Base-by-base conservation (phyloP, 345 rosid genomes). In the Populus simonii region DNA sequence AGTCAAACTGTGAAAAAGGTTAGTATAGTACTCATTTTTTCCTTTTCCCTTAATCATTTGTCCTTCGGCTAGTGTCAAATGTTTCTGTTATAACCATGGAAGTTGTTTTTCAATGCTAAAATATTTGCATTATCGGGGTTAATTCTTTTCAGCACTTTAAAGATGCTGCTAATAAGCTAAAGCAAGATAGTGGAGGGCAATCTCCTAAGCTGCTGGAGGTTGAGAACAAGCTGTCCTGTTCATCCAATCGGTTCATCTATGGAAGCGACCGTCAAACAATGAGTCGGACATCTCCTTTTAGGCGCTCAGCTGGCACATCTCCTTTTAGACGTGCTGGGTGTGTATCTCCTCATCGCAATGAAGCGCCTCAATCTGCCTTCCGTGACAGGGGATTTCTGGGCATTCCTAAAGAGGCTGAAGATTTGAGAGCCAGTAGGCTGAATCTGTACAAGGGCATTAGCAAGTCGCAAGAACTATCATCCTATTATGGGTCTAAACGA, bases 391-490 rank as follows among this genome's bases (percentile, higher is more conserved):
- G 89, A 70, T 83, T 82, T 76, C 88, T 53, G 5, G 92, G 92
- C 36, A 73, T 84, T 74, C 88, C 92, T 35, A 92, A 87, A 74
- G 95, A 89, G 77, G 85, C 89, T 6, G 92, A 85, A 80, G 85
- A 76, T 76, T 61, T 73, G 68, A 89, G 36, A 78, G 68, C 83
- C 66, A 89, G 75, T 53, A 87, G 81, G 80, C 35, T 84, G 83
- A 85, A 83, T 76, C 85, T 76, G 33, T 39, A 63, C 61, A 83
- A 63, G 38, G 84, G 79, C 79, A 81, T 81, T 74, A 82, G 89
- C 84, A 80, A 20, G 68, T 90, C 86, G 43, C 90, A 87, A 78
- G 97, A 90, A 77, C 80, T 90, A 55, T 72, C 74, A 29, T 71
- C 80, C 8, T 76, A 36, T 35, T 80, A 53, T 70, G 68, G 77